Percentiles rank a stretch among this genome's conserved stretches.
phyloP scores from a whole-genome alignment of 2,329 filamentous ascomycete species.

The Neophaeococcomyces mojaviensis region DNA sequence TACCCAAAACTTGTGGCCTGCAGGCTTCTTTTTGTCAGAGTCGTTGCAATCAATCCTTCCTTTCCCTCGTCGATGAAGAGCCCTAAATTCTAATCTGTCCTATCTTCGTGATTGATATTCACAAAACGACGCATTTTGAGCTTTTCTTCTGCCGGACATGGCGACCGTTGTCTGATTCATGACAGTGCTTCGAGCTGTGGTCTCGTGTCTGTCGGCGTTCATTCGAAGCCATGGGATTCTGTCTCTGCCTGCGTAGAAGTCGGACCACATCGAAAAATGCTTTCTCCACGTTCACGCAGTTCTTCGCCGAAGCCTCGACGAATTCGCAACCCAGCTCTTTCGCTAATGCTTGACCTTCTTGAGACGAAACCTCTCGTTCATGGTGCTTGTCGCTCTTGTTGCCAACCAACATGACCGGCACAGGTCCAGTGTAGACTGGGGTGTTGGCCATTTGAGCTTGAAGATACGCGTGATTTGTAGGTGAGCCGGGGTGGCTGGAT shows the following conservation, averaged over 20 bases:
- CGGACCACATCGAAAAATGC: slow-evolving; percentile 97
- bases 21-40: no score
- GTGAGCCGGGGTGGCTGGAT: slow-evolving; percentile 53
- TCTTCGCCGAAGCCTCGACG: slow-evolving; percentile 93
- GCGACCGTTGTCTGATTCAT: slow-evolving; percentile 1
- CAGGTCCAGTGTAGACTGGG: slow-evolving; percentile 43
- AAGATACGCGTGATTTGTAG: slow-evolving; percentile 43
- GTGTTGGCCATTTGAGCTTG: slow-evolving; percentile 43
- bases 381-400: slow-evolving; percentile 98
- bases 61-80: neutral
- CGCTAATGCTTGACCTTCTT: slow-evolving; percentile 86
- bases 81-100: neutral
- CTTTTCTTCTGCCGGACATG: neutral
- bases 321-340: slow-evolving; percentile 93
- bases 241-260: slow-evolving; percentile 75
- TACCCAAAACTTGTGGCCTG: no score
- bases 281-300: slow-evolving; percentile 97
- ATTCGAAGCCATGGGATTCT: slow-evolving; percentile 30
- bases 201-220: neutral
- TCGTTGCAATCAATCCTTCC: neutral
- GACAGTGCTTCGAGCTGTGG: neutral
- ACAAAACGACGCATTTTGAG: slow-evolving; percentile 5
- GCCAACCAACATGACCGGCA: slow-evolving; percentile 95
- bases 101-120: neutral
- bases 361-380: slow-evolving; percentile 90